Evolutionary conservation across 208 protist genomes (phyloP).

Genomic region (Herpetomonas samuelpessoai): DNA sequence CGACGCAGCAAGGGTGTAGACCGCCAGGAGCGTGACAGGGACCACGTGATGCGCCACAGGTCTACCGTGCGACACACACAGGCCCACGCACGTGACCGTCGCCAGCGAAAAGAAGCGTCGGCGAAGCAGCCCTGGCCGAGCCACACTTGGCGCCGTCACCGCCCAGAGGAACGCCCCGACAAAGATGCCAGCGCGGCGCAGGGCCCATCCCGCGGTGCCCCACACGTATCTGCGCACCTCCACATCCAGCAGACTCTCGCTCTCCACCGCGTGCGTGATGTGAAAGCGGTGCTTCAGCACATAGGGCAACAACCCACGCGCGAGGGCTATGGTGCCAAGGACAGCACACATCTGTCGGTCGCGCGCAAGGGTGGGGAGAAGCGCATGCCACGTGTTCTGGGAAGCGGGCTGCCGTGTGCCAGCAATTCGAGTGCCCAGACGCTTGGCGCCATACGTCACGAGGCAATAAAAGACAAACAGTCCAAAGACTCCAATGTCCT

Average conservation of each 20-base stretch:
- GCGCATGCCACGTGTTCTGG: background rate
- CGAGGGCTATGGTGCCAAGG: background rate
- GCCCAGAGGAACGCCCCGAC: slow-evolving; percentile 9
- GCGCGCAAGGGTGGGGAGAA: background rate
- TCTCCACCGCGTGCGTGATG: slow-evolving; percentile 52
- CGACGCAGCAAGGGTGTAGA: background rate
- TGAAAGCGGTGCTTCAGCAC: slow-evolving; percentile 44
- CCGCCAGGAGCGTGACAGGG: slow-evolving; percentile 25
- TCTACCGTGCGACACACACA: slow-evolving; percentile 29
- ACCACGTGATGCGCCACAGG: slow-evolving; percentile 48
- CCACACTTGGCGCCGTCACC: background rate
- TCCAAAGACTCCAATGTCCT: slow-evolving; percentile 49
- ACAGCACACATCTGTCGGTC: background rate
- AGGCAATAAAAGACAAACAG: slow-evolving; percentile 13
- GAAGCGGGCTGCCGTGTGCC: background rate
- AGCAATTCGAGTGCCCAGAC: background rate
- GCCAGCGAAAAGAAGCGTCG: slow-evolving; percentile 1
- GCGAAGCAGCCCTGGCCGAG: background rate
- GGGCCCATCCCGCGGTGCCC: slow-evolving; percentile 1
- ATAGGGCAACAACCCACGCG: slow-evolving; percentile 16
- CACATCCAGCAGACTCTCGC: slow-evolving; percentile 27
- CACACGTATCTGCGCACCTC: slow-evolving; percentile 11
- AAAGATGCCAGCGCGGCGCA: slow-evolving; percentile 24
- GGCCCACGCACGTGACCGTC: slow-evolving; percentile 1
- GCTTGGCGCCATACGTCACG: background rate